Evolutionary conservation across 305 asterid species (phyloP), one percentile per base, ranked within the genome.

Genomic region (Fraxinus greggii): DNA sequence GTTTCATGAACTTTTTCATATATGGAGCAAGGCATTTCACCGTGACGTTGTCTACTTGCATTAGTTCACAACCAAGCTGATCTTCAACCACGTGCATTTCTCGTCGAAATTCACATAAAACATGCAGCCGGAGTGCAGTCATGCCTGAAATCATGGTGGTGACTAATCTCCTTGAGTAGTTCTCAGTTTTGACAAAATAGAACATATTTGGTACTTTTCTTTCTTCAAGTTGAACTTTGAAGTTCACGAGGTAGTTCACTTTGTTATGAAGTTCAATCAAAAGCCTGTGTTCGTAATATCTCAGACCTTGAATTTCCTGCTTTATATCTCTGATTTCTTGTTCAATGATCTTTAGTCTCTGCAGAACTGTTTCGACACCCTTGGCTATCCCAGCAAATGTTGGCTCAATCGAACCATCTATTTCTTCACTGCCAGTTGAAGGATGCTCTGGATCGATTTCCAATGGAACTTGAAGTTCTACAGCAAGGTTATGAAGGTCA

Each of bases 71-170:
- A 19, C 98, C 98, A 3, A 88, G 81, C 89, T 95, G 97, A 87
- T 90, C 93, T 84, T 89, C 97, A 7, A 93, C 94, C 28, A 93
- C 98, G n/a, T 95, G 98, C 92, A 95, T 87, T 80, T 95, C 97
- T 84, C 93, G 63, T 54, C 97, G 78, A 81, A 79, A 93, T 76
- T 93, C 98, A 4, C 98, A 93, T 63, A 95, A 85, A 95, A 90
- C 91, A 84, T 93, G 98, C 84, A 95, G 72, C 24, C 92, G 81
- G 54, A 93, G 90, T 1, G 98, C 97, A 19, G 76, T 86, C 94
- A 95, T 89, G 84, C 98, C 98, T 0, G 98, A 80, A 35, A 95
- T 76, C 84, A 95, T 72, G 88, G 80, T 92, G 86, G 97, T 93
- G 83, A 95, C 91, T 70, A 93, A 63, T 86, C 92, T 86, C 89